These are phyloP conservation scores for Jimgerdemannia lactiflua DNA, from an alignment of 192 early-diverging fungal genomes.

Conservation along the genomic window DNA sequence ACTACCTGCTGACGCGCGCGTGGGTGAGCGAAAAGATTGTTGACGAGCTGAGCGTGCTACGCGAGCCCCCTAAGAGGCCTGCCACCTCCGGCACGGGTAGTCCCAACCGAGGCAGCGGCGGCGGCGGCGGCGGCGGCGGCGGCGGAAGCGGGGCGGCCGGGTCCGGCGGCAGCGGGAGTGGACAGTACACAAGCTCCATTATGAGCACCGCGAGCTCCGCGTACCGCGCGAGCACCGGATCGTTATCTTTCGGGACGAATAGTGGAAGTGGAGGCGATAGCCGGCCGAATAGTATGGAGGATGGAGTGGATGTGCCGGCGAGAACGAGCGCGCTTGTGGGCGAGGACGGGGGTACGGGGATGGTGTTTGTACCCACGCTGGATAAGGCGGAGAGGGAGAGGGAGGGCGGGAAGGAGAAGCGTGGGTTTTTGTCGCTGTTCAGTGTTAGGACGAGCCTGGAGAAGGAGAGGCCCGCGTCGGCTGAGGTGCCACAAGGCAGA, in stretches of 20 bases:
- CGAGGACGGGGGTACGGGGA: background rate
- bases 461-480: background rate
- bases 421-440: background rate
- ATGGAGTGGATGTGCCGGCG: slow-evolving; percentile 6
- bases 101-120: background rate
- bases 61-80: slow-evolving; percentile 56
- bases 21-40: slow-evolving; percentile 75
- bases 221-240: slow-evolving; percentile 18
- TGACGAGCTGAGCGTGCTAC: slow-evolving; percentile 62
- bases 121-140: background rate
- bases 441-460: background rate
- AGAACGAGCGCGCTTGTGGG: background rate
- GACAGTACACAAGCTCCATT: slow-evolving; percentile 22
- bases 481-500: background rate
- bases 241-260: slow-evolving; percentile 14
- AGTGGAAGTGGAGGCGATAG: slow-evolving; percentile 31
- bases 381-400: slow-evolving; percentile 3
- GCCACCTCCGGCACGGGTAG: slow-evolving; percentile 1
- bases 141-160: background rate
- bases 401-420: slow-evolving; percentile 11
- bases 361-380: slow-evolving; percentile 4
- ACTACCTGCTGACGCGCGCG: slow-evolving; percentile 69
- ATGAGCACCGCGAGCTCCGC: slow-evolving; percentile 29
- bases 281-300: slow-evolving; percentile 41
- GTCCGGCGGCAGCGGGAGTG: slow-evolving; percentile 14